These are phyloP conservation scores for Phaeosphaeria sp. DNA, from an alignment of 2,329 filamentous ascomycete species.

Conservation along the genomic window DNA sequence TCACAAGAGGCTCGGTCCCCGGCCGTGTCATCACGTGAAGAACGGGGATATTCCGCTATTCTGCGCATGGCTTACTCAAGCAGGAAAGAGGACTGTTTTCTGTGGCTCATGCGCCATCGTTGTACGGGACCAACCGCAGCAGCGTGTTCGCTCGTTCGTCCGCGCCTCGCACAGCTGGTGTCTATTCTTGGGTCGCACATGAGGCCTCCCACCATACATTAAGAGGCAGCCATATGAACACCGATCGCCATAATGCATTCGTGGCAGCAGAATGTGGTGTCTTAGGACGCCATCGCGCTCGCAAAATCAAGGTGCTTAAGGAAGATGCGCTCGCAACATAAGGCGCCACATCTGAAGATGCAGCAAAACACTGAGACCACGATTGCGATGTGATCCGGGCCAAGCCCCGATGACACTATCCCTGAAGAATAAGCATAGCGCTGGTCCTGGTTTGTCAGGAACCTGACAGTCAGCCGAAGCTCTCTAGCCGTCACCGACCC, in stretches of 20 bases:
- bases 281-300: not conserved
- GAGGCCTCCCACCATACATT: not conserved
- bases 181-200: conserved; percentile 1
- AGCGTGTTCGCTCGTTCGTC: conserved; percentile 1
- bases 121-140: conserved; percentile 5
- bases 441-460: not conserved
- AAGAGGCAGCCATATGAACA: not conserved
- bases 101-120: not conserved
- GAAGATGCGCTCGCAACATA: not conserved
- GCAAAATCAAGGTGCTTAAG: not conserved
- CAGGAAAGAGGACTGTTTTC: not conserved
- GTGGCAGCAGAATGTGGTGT: not conserved
- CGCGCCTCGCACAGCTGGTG: not conserved
- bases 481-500: conserved; percentile 14
- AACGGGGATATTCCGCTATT: not conserved
- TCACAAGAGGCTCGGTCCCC: not conserved
- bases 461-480: conserved; percentile 7
- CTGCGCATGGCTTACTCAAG: not conserved
- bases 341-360: not conserved
- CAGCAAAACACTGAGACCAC: not conserved
- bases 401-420: conserved; percentile 3
- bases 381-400: not conserved
- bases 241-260: not conserved
- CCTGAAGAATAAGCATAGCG: conserved; percentile 4
- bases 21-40: not conserved